A percentile compares a stretch with the other conserved stretches of the same genome.
Conservation (phyloP, 73 alveolate species). For the Symbiodinium pilosum region DNA sequence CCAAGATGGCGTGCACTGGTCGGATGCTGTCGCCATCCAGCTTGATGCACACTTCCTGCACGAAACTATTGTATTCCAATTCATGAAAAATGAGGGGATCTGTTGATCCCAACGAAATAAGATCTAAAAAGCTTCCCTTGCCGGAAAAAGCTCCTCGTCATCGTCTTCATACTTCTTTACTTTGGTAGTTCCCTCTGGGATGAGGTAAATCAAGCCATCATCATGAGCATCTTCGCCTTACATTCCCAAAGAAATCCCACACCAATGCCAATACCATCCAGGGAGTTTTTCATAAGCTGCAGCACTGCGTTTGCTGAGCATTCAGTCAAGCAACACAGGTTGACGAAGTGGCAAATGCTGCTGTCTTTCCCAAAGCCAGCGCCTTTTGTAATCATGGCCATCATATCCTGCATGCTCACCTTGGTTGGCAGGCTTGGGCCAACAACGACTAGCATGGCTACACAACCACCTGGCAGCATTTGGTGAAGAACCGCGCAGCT, state of each 20-base stretch:
- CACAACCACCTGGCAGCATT: too few relatives aligned
- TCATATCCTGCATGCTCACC: slow-evolving; percentile 76
- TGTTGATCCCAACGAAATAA: too few relatives aligned
- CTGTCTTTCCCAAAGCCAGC: slow-evolving; percentile 31
- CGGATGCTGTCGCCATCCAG: slow-evolving; percentile 71
- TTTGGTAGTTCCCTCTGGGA: slow-evolving; percentile 58
- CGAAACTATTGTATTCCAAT: too few relatives aligned
- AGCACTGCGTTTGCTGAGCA: too few relatives aligned
- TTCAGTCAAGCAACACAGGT: slow-evolving; percentile 20
- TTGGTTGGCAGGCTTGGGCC: background rate
- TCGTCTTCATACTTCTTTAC: slow-evolving; percentile 54
- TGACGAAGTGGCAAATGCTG: slow-evolving; percentile 45
- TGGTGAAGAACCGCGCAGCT: background rate
- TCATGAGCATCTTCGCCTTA: slow-evolving; percentile 64
- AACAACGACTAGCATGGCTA: too few relatives aligned
- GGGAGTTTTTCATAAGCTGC: too few relatives aligned
- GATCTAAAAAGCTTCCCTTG: too few relatives aligned
- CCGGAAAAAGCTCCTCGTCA: too few relatives aligned
- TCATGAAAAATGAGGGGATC: too few relatives aligned
- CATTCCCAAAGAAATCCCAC: too few relatives aligned
- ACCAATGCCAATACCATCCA: too few relatives aligned
- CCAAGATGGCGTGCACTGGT: slow-evolving; percentile 41
- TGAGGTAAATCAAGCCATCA: slow-evolving; percentile 50
- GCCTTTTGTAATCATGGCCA: slow-evolving; percentile 69
- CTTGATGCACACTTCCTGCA: slow-evolving; percentile 68